Evolutionary conservation across 768 basidiomycete species (phyloP).

Genomic region (Trametes elegans): DNA sequence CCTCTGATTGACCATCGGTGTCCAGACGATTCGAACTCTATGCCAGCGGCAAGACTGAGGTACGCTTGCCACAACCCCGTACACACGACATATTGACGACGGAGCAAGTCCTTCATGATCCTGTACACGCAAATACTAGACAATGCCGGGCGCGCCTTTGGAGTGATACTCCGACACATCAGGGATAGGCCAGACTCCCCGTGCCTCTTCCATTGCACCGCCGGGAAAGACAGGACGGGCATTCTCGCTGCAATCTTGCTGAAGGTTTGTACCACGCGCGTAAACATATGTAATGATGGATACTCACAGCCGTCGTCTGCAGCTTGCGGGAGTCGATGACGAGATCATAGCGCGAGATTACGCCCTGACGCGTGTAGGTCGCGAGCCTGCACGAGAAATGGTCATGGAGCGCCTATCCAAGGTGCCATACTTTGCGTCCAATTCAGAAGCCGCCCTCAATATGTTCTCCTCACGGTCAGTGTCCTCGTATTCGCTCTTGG

Average conservation of each 20-base stretch:
- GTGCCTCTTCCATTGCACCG: conserved; percentile 79
- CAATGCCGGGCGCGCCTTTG: conserved; percentile 65
- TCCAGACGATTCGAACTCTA: conserved; percentile 68
- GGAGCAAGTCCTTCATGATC: conserved; percentile 71
- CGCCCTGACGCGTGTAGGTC: conserved; percentile 72
- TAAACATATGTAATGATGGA: not conserved
- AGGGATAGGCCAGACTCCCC: conserved; percentile 64
- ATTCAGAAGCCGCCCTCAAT: conserved; percentile 74
- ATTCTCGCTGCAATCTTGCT: conserved; percentile 70
- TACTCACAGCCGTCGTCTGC: not conserved
- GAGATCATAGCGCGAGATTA: conserved; percentile 70
- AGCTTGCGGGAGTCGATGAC: conserved; percentile 75
- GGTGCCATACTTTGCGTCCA: conserved; percentile 71
- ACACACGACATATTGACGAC: conserved; percentile 11
- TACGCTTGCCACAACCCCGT: conserved; percentile 24
- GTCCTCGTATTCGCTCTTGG: not conserved
- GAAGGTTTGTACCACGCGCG: conserved; percentile 43
- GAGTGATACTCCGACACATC: conserved; percentile 69
- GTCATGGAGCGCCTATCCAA: conserved; percentile 66
- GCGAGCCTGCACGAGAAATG: conserved; percentile 72
- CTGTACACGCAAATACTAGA: conserved; percentile 81
- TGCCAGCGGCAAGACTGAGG: conserved; percentile 79
- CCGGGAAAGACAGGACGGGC: conserved; percentile 84
- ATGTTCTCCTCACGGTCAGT: conserved; percentile 78
- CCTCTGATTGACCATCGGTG: not conserved